Conservation (phyloP, 352 stramenopile genomes). For the Phytophthora cactorum region DNA sequence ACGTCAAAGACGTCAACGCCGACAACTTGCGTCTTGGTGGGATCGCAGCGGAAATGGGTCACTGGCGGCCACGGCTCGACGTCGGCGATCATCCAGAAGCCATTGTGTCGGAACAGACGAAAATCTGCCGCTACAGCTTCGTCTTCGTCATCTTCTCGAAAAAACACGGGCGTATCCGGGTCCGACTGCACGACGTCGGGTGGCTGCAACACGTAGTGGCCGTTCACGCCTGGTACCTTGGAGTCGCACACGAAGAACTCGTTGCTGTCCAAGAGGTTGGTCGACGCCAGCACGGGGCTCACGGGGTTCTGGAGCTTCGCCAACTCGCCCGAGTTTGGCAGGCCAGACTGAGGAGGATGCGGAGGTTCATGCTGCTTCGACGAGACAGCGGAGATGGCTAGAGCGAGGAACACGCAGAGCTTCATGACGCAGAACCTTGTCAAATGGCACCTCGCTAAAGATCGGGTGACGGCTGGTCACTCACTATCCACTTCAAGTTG, state of each 20-base stretch:
- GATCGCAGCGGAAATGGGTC: slow-evolving; percentile 71
- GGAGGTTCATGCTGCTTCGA: neutral
- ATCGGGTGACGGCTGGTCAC: slow-evolving; percentile 15
- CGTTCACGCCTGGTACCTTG: slow-evolving; percentile 52
- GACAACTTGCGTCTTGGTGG: slow-evolving; percentile 43
- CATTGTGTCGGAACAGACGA: slow-evolving; percentile 62
- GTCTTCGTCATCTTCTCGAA: slow-evolving; percentile 45
- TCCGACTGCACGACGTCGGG: slow-evolving; percentile 40
- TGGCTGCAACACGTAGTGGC: slow-evolving; percentile 50
- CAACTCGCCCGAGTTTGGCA: slow-evolving; percentile 5
- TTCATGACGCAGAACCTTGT: slow-evolving; percentile 15
- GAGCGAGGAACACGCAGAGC: neutral
- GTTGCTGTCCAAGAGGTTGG: slow-evolving; percentile 33
- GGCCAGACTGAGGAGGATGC: neutral
- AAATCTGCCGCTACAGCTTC: slow-evolving; percentile 39
- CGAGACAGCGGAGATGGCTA: slow-evolving; percentile 1
- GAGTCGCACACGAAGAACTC: slow-evolving; percentile 71
- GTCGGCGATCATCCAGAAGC: slow-evolving; percentile 76
- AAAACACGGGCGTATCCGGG: slow-evolving; percentile 46
- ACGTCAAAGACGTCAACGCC: slow-evolving; percentile 28
- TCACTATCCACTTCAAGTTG: slow-evolving; percentile 28
- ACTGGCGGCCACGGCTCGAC: slow-evolving; percentile 57
- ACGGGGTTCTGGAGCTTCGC: neutral
- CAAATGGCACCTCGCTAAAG: slow-evolving; percentile 8
- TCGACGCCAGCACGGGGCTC: slow-evolving; percentile 9